These are phyloP conservation scores for Xylariaceae sp. DNA, from an alignment of 2,329 filamentous ascomycete species.

Conservation along the genomic window DNA sequence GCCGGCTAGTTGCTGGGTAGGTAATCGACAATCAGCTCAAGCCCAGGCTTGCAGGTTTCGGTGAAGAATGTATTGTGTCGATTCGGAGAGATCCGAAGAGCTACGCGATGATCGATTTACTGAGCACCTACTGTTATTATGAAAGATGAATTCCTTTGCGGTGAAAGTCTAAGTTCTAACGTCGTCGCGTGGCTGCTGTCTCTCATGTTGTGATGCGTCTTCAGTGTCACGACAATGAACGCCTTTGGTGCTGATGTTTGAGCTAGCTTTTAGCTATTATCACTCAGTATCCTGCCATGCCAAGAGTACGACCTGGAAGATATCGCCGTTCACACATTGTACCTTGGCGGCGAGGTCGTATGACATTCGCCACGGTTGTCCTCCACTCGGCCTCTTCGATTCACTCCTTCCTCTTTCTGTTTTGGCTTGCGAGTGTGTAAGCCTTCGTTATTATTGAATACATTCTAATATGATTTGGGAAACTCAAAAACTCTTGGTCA, in stretches of 20 bases:
- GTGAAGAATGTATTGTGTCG: conserved; percentile 6
- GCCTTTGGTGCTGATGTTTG: not conserved
- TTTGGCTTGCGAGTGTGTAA: conserved; percentile 21
- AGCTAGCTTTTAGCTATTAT: conserved; percentile 6
- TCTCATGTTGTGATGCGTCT: not conserved
- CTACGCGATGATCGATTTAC: conserved; percentile 9
- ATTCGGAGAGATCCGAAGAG: conserved; percentile 25
- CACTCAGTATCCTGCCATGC: conserved; percentile 9
- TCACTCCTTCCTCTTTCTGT: conserved; percentile 37
- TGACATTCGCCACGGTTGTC: conserved; percentile 5
- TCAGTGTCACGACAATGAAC: conserved; percentile 2
- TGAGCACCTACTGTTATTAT: not conserved
- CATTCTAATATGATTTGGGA: conserved; percentile 28
- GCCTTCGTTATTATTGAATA: conserved; percentile 6
- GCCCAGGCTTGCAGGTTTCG: not conserved
- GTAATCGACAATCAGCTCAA: not conserved
- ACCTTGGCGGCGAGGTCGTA: too few relatives aligned
- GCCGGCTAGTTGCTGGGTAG: too few relatives aligned
- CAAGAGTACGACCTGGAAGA: conserved; percentile 18
- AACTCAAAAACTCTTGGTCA: conserved; percentile 27
- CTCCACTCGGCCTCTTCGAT: conserved; percentile 7
- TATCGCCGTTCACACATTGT: too few relatives aligned
- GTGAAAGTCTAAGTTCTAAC: not conserved
- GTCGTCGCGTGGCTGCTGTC: conserved; percentile 3
- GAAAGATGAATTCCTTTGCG: not conserved